phyloP scores from a whole-genome alignment of 1,139 yeast species.

The Hansenula sp. region DNA sequence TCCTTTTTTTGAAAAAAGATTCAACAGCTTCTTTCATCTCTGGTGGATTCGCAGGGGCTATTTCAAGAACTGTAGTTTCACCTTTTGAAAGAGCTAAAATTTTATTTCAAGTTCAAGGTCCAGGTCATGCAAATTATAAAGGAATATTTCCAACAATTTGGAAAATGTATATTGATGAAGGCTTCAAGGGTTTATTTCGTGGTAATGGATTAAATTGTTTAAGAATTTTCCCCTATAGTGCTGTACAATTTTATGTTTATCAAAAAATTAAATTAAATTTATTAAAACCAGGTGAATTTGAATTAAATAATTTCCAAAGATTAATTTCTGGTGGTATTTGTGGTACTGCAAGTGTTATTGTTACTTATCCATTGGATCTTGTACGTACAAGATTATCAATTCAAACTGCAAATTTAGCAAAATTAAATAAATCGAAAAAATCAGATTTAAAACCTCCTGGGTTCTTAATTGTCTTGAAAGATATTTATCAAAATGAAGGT shows the following conservation, averaged over 20 bases:
- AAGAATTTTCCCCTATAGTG: constrained; percentile 88
- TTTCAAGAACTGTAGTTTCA: constrained; percentile 87
- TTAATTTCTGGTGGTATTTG: constrained; percentile 76
- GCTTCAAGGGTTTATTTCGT: constrained; percentile 80
- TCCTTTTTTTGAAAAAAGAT: constrained; percentile 37
- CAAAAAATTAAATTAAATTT: constrained; percentile 59
- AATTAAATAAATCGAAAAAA: constrained; percentile 40
- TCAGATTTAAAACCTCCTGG: constrained; percentile 55
- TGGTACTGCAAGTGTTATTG: constrained; percentile 75
- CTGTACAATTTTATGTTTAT: constrained; percentile 88
- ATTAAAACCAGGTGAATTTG: constrained; percentile 31
- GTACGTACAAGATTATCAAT: constrained; percentile 86
- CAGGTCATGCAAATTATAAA: constrained; percentile 56
- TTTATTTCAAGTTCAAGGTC: constrained; percentile 83
- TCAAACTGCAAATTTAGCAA: constrained; percentile 75
- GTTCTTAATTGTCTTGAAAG: constrained; percentile 50
- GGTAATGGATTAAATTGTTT: constrained; percentile 91
- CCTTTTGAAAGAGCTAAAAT: constrained; percentile 96
- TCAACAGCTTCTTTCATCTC: constrained; percentile 62
- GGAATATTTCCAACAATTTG: constrained; percentile 75
- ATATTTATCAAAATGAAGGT: constrained; percentile 74
- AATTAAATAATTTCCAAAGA: constrained; percentile 50
- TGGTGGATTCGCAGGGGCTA: constrained; percentile 88
- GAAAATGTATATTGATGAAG: constrained; percentile 86
- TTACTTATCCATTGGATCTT: constrained; percentile 88